Percentiles rank a stretch among this genome's conserved stretches.
Conservation (phyloP, 2,329 filamentous ascomycete species). For the Curvularia lunata region DNA sequence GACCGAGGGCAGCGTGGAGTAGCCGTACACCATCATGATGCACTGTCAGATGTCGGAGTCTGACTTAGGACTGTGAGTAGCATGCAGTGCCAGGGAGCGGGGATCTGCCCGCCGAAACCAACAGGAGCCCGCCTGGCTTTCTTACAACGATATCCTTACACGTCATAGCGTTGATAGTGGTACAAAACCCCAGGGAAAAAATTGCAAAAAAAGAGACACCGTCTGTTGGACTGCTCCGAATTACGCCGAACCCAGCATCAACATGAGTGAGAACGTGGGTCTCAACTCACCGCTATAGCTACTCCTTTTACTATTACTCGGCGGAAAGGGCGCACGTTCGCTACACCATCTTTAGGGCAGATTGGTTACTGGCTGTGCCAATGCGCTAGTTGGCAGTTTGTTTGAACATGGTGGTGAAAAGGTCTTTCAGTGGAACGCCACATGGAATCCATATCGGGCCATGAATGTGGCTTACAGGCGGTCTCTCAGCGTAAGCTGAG, state of each 20-base stretch:
- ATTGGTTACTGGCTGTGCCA: not conserved
- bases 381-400: not conserved
- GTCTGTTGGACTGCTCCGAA: conserved; percentile 7
- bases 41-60: not conserved
- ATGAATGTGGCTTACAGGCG: conserved; percentile 2
- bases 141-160: conserved; percentile 10
- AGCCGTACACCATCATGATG: not conserved
- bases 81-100: not conserved
- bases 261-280: conserved; percentile 9
- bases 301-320: conserved; percentile 1
- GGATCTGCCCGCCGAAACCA: conserved; percentile 7
- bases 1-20: conserved; percentile 1
- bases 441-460: conserved; percentile 1
- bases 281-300: conserved; percentile 18
- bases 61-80: not conserved
- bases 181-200: not conserved
- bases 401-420: not conserved
- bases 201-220: not conserved
- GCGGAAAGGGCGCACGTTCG: not conserved
- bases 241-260: conserved; percentile 6
- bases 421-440: conserved; percentile 10
- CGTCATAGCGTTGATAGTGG: conserved; percentile 6
- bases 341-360: not conserved
- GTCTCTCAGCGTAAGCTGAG: conserved; percentile 4
- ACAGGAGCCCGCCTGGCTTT: conserved; percentile 1